These are phyloP conservation scores for Boletus vermiculosoides DNA, from an alignment of 768 basidiomycete species.

Conservation along the genomic window DNA sequence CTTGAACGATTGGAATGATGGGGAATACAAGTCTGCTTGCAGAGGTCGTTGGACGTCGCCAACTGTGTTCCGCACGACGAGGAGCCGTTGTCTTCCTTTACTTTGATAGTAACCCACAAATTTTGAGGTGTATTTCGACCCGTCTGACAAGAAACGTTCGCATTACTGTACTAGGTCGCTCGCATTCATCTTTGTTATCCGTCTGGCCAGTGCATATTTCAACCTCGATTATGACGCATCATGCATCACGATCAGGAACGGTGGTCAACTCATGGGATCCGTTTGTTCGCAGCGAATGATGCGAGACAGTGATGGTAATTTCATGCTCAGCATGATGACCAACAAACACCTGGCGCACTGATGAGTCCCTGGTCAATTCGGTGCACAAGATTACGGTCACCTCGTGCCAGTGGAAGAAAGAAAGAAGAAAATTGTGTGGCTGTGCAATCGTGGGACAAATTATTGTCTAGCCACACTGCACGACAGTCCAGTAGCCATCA, in stretches of 20 bases:
- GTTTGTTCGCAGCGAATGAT: background rate
- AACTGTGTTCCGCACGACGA: background rate
- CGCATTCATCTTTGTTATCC: background rate
- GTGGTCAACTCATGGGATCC: too few species aligned
- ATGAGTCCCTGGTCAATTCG: too few species aligned
- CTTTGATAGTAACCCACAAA: background rate
- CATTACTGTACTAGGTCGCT: background rate
- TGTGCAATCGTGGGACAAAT: constrained; percentile 16
- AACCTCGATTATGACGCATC: background rate
- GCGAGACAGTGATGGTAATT: too few species aligned
- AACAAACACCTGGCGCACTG: too few species aligned
- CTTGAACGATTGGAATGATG: background rate
- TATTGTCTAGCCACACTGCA: background rate
- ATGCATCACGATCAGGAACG: too few species aligned
- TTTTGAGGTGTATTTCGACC: background rate
- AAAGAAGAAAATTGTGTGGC: too few species aligned
- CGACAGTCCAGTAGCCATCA: background rate
- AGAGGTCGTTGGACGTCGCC: background rate
- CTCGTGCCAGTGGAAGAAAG: too few species aligned
- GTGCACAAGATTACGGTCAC: too few species aligned
- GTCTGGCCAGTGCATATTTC: background rate
- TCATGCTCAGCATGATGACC: too few species aligned
- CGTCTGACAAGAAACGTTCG: background rate
- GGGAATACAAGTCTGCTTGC: background rate
- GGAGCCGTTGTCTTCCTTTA: background rate